phyloP scores from a whole-genome alignment of 1,139 yeast species.

The Pichia sp. region DNA sequence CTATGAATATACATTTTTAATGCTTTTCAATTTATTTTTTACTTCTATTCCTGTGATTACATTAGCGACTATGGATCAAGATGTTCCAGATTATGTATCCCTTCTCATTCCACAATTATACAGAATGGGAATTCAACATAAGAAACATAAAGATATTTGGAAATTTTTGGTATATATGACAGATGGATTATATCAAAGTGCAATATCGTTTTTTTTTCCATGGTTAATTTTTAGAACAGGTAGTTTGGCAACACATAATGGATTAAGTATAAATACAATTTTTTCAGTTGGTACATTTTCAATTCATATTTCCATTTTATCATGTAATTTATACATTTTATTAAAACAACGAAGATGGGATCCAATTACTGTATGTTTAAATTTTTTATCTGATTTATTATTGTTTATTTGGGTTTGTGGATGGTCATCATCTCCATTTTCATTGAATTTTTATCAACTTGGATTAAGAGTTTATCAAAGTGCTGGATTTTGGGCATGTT shows the following conservation, averaged over 20 bases:
- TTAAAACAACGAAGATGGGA: constrained; percentile 59
- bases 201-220: constrained; percentile 50
- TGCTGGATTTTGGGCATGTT: constrained; percentile 45
- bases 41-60: constrained; percentile 59
- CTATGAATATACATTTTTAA: constrained; percentile 55
- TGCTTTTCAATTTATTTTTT: constrained; percentile 61
- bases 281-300: constrained; percentile 53
- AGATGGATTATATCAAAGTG: constrained; percentile 56
- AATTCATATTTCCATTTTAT: constrained; percentile 43
- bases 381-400: constrained; percentile 44
- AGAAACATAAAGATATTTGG: constrained; percentile 43
- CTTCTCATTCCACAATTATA: constrained; percentile 55
- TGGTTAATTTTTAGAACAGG: constrained; percentile 42
- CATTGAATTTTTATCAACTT: constrained; percentile 48
- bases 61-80: constrained; percentile 56
- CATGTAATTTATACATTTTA: constrained; percentile 49
- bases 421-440: constrained; percentile 42
- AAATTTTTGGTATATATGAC: constrained; percentile 52
- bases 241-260: constrained; percentile 42
- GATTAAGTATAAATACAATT: constrained; percentile 49
- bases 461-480: constrained; percentile 52
- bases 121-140: constrained; percentile 39
- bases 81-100: constrained; percentile 52
- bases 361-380: constrained; percentile 46
- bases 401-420: constrained; percentile 61